phyloP scores from a whole-genome alignment of 495 filamentous ascomycete species.

The Pyrenopolyporus hunteri region DNA sequence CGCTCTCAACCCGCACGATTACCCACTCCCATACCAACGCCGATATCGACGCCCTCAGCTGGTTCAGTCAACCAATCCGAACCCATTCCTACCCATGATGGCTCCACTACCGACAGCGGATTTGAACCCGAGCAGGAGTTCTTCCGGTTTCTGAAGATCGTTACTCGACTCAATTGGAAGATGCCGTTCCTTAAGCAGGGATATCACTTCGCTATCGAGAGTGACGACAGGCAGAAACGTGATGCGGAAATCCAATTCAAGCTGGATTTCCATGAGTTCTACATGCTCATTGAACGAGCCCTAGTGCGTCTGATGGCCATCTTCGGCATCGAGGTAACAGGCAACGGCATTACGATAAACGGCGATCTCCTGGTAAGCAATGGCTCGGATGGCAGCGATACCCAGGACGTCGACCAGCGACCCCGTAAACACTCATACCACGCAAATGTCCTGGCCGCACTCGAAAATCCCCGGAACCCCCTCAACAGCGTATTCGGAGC shows the following conservation, averaged over 20 bases:
- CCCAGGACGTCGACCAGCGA: background rate
- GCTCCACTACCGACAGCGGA: background rate
- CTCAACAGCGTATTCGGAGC: conserved; percentile 57
- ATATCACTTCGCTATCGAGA: conserved; percentile 55
- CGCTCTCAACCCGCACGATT: background rate
- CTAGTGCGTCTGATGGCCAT: conserved; percentile 65
- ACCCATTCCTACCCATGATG: background rate
- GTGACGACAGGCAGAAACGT: conserved; percentile 43
- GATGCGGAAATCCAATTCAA: conserved; percentile 72
- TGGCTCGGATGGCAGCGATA: background rate
- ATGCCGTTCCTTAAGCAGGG: conserved; percentile 60
- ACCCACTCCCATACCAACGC: no score
- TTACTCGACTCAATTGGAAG: conserved; percentile 65
- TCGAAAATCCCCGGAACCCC: conserved; percentile 57
- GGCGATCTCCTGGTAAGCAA: conserved; percentile 2
- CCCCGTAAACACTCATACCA: conserved; percentile 61
- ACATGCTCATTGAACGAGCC: conserved; percentile 68
- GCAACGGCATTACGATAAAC: conserved; percentile 13
- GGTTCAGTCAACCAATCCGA: background rate
- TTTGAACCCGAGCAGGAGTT: conserved; percentile 52
- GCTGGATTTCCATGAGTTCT: conserved; percentile 73
- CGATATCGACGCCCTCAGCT: no score
- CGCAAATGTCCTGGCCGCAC: conserved; percentile 64
- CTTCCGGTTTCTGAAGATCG: conserved; percentile 61
- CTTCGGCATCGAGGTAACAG: conserved; percentile 57